Conservation (phyloP, 192 early-diverging fungal species). For the Chytriomyces confervae region DNA sequence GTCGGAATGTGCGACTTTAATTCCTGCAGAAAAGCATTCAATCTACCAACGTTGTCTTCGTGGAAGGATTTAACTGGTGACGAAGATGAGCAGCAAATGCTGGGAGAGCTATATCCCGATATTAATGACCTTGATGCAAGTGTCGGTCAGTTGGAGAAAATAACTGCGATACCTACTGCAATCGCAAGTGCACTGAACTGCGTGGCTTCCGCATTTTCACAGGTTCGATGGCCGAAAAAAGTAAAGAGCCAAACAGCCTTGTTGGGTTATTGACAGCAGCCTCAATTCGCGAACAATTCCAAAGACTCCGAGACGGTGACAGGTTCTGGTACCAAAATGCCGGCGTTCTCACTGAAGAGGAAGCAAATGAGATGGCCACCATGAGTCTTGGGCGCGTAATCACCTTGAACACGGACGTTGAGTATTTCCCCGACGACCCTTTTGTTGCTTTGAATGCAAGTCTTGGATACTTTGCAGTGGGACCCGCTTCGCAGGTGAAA, state of each 20-base stretch:
- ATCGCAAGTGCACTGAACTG: neutral
- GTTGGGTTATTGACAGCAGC: slow-evolving; percentile 43
- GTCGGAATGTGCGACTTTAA: slow-evolving; percentile 47
- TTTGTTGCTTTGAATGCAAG: slow-evolving; percentile 25
- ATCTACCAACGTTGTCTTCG: neutral
- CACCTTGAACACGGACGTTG: slow-evolving; percentile 48
- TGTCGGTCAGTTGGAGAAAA: slow-evolving; percentile 36
- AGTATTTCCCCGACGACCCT: slow-evolving; percentile 43
- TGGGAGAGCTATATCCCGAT: slow-evolving; percentile 35
- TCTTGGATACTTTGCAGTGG: slow-evolving; percentile 5
- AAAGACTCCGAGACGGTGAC: slow-evolving; percentile 50
- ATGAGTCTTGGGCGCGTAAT: slow-evolving; percentile 44
- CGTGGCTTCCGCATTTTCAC: neutral
- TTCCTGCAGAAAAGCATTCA: slow-evolving; percentile 24
- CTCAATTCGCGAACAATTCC: slow-evolving; percentile 51
- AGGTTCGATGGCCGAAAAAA: slow-evolving; percentile 44
- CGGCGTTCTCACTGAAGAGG: slow-evolving; percentile 52
- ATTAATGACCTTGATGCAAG: slow-evolving; percentile 43
- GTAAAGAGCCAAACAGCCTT: slow-evolving; percentile 3
- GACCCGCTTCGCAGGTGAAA: neutral
- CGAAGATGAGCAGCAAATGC: slow-evolving; percentile 5
- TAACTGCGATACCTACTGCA: neutral
- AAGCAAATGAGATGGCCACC: slow-evolving; percentile 34
- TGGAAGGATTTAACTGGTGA: slow-evolving; percentile 45
- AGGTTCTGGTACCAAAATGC: slow-evolving; percentile 59